Evolutionary conservation across 1,284 basidiomycete genomes (phyloP), one percentile per base, ranked within the genome.

Genomic region (Gastroboletus turbinatus): DNA sequence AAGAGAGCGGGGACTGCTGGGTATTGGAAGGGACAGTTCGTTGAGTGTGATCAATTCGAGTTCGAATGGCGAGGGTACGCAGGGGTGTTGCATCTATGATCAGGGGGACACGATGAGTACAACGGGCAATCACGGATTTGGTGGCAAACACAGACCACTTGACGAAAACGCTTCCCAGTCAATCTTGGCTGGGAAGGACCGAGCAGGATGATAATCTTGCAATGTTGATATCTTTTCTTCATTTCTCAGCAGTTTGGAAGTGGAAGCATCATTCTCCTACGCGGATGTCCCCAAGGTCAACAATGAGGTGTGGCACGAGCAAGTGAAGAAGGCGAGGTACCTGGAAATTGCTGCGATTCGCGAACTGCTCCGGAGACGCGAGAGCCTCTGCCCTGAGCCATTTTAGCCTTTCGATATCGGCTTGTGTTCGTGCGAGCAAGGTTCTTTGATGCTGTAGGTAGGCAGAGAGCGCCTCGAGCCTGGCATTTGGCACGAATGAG

Each of bases 401-500:
- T 48, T 75, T 76, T 23, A 89, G 73, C 23, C 76, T 72, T 47
- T 78, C 78, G 67, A 89, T 81, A 72, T 89, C 86, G 61, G 77
- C 70, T 60, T 81, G 78, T 33, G 85, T 85, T 30, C 78, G 78
- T 46, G 77, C 75, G 42, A 90, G 78, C 49, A 87, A 62, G 29
- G 73, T 66, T 67, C 73, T 80, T 69, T 90, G 88, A 40, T 78
- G 75, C 56, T 81, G 75, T 60, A 90, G 80, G 72, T 84, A 90
- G 48, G 73, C 73, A 64, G 83, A 78, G 60, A 90, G 82, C 75
- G 84, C 84, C 73, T 85, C 77, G 63, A 87, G 73, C 67, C 87
- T 88, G 60, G 39, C 33, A 16, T 49, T 54, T 7, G 19, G 33
- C 23, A 32, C 19, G 19, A 21, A 50, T 64, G 52, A 69, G 59